These are phyloP conservation scores for Lupinus albus DNA, from an alignment of 306 rosid genomes.

Conservation along the genomic window DNA sequence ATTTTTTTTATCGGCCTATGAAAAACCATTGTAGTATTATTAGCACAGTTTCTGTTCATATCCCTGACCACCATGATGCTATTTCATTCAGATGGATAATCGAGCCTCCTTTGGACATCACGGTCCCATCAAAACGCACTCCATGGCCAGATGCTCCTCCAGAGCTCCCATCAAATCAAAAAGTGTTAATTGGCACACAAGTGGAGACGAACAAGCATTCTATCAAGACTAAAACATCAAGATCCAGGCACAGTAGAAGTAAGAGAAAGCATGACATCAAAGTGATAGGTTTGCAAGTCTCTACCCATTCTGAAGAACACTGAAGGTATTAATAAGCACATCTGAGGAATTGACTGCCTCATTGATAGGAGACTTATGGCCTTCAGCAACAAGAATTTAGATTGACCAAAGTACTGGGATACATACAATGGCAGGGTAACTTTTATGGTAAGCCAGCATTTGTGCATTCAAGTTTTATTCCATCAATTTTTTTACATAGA, in stretches of 20 bases:
- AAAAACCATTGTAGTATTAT: too few relatives aligned
- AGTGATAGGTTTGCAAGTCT: conserved; percentile 58
- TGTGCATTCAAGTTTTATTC: conserved; percentile 48
- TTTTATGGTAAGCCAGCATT: conserved; percentile 43
- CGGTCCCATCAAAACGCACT: conserved; percentile 80
- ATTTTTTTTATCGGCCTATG: too few relatives aligned
- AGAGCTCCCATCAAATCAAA: conserved; percentile 75
- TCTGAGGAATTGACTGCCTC: conserved; percentile 40
- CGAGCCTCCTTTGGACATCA: conserved; percentile 91
- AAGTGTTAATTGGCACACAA: conserved; percentile 43
- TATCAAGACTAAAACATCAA: conserved; percentile 63
- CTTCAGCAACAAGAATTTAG: conserved; percentile 42
- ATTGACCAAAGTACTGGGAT: conserved; percentile 35
- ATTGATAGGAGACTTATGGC: conserved; percentile 50
- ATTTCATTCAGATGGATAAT: conserved; percentile 74
- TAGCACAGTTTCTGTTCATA: conserved; percentile 10
- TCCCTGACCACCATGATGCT: conserved; percentile 29
- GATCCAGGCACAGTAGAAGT: conserved; percentile 68
- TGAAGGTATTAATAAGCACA: conserved; percentile 45
- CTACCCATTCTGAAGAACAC: conserved; percentile 63
- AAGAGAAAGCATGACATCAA: conserved; percentile 86
- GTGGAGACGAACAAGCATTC: conserved; percentile 59
- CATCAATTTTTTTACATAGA: conserved; percentile 41
- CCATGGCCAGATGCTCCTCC: conserved; percentile 99
- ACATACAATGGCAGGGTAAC: conserved; percentile 32